Percentiles rank a stretch among this genome's conserved stretches.
Conservation (phyloP, 257 asterid genomes). For the Solanum lycopersicoides region DNA sequence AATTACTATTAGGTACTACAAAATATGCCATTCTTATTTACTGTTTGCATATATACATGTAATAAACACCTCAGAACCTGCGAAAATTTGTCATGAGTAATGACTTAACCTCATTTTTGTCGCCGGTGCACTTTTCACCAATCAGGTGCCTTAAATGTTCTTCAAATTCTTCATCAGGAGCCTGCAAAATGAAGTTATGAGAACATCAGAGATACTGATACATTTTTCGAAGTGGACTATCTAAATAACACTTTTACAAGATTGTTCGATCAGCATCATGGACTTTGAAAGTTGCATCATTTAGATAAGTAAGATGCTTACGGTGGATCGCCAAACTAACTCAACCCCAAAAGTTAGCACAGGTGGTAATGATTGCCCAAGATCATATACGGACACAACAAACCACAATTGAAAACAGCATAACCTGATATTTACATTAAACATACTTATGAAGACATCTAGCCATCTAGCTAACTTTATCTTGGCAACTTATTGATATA, state of each 20-base stretch:
- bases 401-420: background rate
- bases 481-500: background rate
- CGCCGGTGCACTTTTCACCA: constrained; percentile 77
- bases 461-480: background rate
- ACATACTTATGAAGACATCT: background rate
- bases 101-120: constrained; percentile 61
- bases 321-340: background rate
- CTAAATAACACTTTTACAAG: background rate
- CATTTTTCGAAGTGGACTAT: background rate
- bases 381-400: background rate
- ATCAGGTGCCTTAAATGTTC: constrained; percentile 71
- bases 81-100: background rate
- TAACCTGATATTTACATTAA: background rate
- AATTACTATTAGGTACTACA: background rate
- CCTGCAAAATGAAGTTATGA: constrained; percentile 29
- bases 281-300: background rate
- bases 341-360: background rate
- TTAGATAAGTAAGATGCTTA: background rate
- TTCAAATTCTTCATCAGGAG: constrained; percentile 96
- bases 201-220: background rate
- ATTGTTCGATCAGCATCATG: background rate
- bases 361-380: background rate
- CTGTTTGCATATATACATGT: background rate
- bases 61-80: background rate
- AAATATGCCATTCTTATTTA: background rate